Base-by-base conservation (phyloP, 768 basidiomycete genomes). In the Tricholoma bakamatsutake region DNA sequence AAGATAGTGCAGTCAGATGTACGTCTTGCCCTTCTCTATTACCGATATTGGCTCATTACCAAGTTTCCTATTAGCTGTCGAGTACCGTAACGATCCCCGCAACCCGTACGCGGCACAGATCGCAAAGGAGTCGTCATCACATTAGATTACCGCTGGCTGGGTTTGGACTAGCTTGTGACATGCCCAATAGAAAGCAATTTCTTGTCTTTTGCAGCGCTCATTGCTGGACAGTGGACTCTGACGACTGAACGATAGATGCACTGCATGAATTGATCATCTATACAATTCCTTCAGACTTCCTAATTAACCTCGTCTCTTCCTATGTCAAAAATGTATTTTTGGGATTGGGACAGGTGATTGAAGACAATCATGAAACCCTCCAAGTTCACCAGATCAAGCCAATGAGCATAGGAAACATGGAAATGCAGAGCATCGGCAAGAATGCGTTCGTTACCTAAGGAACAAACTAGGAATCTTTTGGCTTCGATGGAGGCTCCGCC, bases 61-160 rank as follows among this genome's bases (percentile, higher is more conserved):
- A 5, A 3, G 40, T 9, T 33, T 30, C 7, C 17, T 9, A 11
- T 24, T 57, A 89, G 89, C 88, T 57, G 79, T 80, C 59, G 70
- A 77, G 65, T 90, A 80, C 68, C 81, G 82, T 61, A 85, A 83
- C 62, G 87, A 92, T 68, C 82, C 90, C 33, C 83, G 83, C 67
- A 93, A 93, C 78, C 90, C 90, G 35, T 89, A 90, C 71, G 87
- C 85, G 9, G 83, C 83, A 21, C 80, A 87, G 65, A 82, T 91
- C 55, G 87, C 90, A 53, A 83, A 81, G 67, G 80, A 87, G 66
- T 70, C 78, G 66, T 70, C 78, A 17, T 59, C 75, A 58, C 76
- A 78, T 24, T 47, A 47, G 13, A 47, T 30, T 47, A 30, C 67
- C 68, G 35, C 28, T 31, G 5, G 31, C 47, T 45, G n/a, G 39